A percentile compares a stretch with the other conserved stretches of the same genome.
Evolutionary conservation across 768 basidiomycete species (phyloP).

Genomic region (Lactarius indigo): DNA sequence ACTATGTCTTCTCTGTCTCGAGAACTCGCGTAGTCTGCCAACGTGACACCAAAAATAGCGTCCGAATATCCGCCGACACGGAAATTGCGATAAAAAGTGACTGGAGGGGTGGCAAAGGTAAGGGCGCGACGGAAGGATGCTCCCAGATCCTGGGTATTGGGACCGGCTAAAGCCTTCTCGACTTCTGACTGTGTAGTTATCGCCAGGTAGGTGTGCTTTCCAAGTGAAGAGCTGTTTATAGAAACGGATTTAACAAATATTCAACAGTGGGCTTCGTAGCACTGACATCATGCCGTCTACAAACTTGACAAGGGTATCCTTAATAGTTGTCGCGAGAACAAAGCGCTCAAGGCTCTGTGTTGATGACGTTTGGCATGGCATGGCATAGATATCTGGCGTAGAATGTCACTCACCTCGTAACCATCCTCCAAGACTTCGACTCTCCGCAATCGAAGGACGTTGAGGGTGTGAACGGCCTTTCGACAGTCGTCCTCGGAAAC

Average conservation of each 20-base stretch:
- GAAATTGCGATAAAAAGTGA: slow-evolving; percentile 71
- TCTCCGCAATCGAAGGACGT: slow-evolving; percentile 78
- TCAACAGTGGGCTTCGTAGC: not conserved
- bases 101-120: slow-evolving; percentile 63
- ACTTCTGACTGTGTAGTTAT: slow-evolving; percentile 59
- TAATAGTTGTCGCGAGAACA: slow-evolving; percentile 58
- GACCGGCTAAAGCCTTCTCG: slow-evolving; percentile 63
- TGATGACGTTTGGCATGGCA: not conserved
- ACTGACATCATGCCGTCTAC: slow-evolving; percentile 75
- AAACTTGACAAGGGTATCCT: slow-evolving; percentile 65
- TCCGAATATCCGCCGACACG: slow-evolving; percentile 83
- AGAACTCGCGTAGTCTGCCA: slow-evolving; percentile 86
- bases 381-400: not conserved
- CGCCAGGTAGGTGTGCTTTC: slow-evolving; percentile 72
- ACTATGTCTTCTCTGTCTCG: slow-evolving; percentile 68
- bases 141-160: slow-evolving; percentile 58
- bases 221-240: slow-evolving; percentile 66
- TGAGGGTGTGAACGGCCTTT: slow-evolving; percentile 87
- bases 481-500: slow-evolving; percentile 83
- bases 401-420: slow-evolving; percentile 53
- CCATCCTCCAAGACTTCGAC: slow-evolving; percentile 81
- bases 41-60: slow-evolving; percentile 82
- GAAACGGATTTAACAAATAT: not conserved
- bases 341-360: slow-evolving; percentile 76
- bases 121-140: slow-evolving; percentile 58